phyloP scores from a whole-genome alignment of 768 basidiomycete genomes.

The Tubosaeta brunneosetosa region DNA sequence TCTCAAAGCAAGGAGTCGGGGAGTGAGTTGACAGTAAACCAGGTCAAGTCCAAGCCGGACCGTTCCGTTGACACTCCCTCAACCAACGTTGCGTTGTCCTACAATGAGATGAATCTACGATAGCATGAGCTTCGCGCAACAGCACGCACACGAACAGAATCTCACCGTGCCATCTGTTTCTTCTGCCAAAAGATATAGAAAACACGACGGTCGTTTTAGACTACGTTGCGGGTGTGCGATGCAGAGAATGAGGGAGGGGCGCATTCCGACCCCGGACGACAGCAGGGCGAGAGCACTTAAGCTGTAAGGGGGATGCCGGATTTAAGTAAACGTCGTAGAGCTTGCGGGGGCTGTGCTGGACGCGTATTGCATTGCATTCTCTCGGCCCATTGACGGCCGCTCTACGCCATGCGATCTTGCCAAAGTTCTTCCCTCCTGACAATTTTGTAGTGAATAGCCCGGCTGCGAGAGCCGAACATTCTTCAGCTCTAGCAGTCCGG shows the following conservation, averaged over 20 bases:
- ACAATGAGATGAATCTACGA: conserved; percentile 68
- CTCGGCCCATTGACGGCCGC: conserved; percentile 14
- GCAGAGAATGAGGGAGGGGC: too few species aligned
- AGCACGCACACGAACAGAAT: background rate
- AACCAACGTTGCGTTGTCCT: conserved; percentile 47
- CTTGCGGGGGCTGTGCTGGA: too few species aligned
- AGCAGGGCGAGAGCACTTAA: too few species aligned
- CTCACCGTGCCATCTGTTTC: conserved; percentile 15
- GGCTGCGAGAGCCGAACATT: too few species aligned
- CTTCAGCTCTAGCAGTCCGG: too few species aligned
- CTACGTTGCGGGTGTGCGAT: too few species aligned
- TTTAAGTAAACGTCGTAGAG: too few species aligned
- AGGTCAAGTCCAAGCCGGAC: conserved; percentile 43
- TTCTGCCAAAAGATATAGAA: too few species aligned
- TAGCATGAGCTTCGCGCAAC: conserved; percentile 21
- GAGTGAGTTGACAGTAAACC: conserved; percentile 66
- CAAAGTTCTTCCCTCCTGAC: background rate
- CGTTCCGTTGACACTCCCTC: conserved; percentile 17
- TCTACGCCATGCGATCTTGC: conserved; percentile 27
- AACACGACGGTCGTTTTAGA: too few species aligned
- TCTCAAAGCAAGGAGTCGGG: conserved; percentile 72
- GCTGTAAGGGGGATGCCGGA: too few species aligned
- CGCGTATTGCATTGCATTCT: too few species aligned
- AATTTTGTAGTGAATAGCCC: conserved; percentile 36
- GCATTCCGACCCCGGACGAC: too few species aligned